phyloP scores from a whole-genome alignment of 1,139 yeast species.

The Trichomonascaceae sp. region DNA sequence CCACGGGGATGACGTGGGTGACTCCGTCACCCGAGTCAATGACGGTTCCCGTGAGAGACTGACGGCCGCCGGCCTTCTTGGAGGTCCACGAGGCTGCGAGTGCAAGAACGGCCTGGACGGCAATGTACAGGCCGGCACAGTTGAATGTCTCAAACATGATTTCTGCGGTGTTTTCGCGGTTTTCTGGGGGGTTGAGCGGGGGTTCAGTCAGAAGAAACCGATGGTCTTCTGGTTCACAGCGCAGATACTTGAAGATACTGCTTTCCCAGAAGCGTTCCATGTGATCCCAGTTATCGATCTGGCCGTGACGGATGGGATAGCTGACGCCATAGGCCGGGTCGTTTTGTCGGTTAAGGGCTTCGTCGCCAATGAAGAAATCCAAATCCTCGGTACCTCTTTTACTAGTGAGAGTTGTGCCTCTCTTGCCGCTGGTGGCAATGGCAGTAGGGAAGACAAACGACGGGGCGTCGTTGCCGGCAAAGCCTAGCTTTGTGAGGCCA shows the following conservation, averaged over 20 bases:
- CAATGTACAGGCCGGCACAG: constrained; percentile 96
- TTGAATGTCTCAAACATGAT: constrained; percentile 97
- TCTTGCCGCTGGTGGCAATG: constrained; percentile 59
- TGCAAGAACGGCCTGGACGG: constrained; percentile 97
- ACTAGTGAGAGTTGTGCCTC: constrained; percentile 36
- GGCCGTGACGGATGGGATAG: constrained; percentile 95
- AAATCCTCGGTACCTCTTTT: constrained; percentile 91
- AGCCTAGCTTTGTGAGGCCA: constrained; percentile 92
- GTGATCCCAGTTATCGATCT: constrained; percentile 98
- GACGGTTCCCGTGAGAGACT: constrained; percentile 95
- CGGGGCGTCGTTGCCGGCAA: constrained; percentile 98
- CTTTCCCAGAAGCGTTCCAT: constrained; percentile 99
- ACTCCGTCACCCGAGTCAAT: constrained; percentile 97
- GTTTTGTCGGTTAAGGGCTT: constrained; percentile 44
- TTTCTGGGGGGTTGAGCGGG: constrained; percentile 96
- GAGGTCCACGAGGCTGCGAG: constrained; percentile 99
- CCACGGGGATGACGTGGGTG: constrained; percentile 97
- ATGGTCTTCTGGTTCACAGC: constrained; percentile 98
- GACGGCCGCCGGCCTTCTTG: constrained; percentile 71
- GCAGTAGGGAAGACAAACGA: constrained; percentile 97
- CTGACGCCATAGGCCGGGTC: constrained; percentile 56
- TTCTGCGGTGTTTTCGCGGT: constrained; percentile 96
- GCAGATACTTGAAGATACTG: constrained; percentile 84
- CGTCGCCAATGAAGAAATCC: constrained; percentile 92
- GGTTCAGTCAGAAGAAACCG: constrained; percentile 93